These are phyloP conservation scores for Irpex lacteus DNA, from an alignment of 1,284 basidiomycete species.

Conservation along the genomic window DNA sequence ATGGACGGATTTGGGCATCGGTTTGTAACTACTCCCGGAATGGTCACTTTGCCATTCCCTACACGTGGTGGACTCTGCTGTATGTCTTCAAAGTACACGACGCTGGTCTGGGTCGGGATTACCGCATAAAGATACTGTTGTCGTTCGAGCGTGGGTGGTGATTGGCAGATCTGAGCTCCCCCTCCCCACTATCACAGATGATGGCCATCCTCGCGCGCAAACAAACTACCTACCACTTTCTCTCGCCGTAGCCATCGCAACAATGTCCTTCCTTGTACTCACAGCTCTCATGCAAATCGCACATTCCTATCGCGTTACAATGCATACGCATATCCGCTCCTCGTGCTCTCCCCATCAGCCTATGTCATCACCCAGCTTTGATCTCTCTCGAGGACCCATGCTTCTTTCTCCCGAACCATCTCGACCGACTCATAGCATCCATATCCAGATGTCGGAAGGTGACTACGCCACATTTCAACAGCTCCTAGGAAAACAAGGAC, in stretches of 20 bases:
- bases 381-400: not conserved
- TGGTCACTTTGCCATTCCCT: not conserved
- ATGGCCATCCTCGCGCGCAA: not conserved
- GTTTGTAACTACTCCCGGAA: conserved; percentile 26
- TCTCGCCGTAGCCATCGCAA: conserved; percentile 20
- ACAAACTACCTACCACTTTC: not conserved
- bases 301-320: not conserved
- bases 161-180: not conserved
- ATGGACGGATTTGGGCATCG: conserved; percentile 25
- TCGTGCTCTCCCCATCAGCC: not conserved
- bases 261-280: conserved; percentile 18
- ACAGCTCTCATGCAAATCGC: not conserved
- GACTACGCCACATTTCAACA: not conserved
- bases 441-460: not conserved
- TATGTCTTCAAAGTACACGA: not conserved
- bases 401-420: not conserved
- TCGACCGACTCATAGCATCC: not conserved
- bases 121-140: conserved; percentile 19
- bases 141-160: conserved; percentile 3
- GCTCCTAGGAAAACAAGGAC: conserved; percentile 1
- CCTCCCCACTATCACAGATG: too few species aligned
- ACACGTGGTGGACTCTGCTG: too few species aligned
- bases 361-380: conserved; percentile 1
- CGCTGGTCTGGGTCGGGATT: not conserved
- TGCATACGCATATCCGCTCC: not conserved